Conservation (phyloP, 352 stramenopile genomes). For the Globisporangium echinulatum region DNA sequence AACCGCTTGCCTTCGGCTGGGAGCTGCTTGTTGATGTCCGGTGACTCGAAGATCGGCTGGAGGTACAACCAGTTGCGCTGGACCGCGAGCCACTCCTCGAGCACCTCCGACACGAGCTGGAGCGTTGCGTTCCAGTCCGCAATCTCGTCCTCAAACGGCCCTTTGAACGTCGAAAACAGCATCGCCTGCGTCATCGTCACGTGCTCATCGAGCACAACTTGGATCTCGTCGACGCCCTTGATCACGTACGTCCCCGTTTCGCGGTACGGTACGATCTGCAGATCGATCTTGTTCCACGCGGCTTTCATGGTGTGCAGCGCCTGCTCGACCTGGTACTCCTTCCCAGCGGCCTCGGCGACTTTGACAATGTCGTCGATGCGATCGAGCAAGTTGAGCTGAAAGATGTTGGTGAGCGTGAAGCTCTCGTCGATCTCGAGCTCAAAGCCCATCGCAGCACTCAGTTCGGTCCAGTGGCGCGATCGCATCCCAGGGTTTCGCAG, state of each 20-base stretch:
- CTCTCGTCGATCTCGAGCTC: conserved; percentile 86
- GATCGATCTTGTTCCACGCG: conserved; percentile 86
- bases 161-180: conserved; percentile 95
- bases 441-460: conserved; percentile 83
- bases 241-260: conserved; percentile 94
- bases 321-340: conserved; percentile 94
- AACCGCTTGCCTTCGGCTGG: conserved; percentile 93
- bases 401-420: conserved; percentile 82
- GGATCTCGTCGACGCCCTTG: conserved; percentile 93
- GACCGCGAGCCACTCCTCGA: conserved; percentile 94
- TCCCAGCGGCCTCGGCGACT: conserved; percentile 88
- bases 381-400: conserved; percentile 77
- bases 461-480: conserved; percentile 89
- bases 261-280: conserved; percentile 87
- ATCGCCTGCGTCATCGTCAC: conserved; percentile 95
- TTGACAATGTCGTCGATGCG: conserved; percentile 91
- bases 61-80: conserved; percentile 95
- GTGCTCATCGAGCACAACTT: conserved; percentile 93
- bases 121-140: conserved; percentile 89
- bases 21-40: conserved; percentile 96
- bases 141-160: conserved; percentile 92
- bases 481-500: conserved; percentile 92
- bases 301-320: conserved; percentile 90
- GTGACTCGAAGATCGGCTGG: conserved; percentile 94
- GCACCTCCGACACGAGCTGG: conserved; percentile 88